phyloP scores from a whole-genome alignment of 2,329 filamentous ascomycete species.

The Aspergillus uvarum region DNA sequence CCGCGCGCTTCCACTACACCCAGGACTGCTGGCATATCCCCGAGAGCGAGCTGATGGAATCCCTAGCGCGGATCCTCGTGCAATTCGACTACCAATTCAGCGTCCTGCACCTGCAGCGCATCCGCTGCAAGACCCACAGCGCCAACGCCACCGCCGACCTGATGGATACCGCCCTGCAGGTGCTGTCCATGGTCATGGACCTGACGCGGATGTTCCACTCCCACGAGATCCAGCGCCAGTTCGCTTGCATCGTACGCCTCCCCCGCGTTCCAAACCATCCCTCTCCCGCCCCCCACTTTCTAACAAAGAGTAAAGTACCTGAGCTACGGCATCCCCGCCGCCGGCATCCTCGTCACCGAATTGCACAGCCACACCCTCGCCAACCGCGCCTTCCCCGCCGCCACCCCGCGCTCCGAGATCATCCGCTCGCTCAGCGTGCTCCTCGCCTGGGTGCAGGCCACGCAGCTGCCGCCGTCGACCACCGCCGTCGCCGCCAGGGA shows the following conservation, averaged over 20 bases:
- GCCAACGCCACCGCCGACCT: constrained; percentile 16
- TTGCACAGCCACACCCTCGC: constrained; percentile 22
- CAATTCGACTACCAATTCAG: constrained; percentile 22
- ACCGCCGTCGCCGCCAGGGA: constrained; percentile 17
- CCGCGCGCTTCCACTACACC: constrained; percentile 21
- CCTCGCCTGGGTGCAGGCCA: constrained; percentile 22
- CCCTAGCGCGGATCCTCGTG: constrained; percentile 13
- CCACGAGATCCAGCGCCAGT: constrained; percentile 12
- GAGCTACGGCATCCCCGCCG: constrained; percentile 21
- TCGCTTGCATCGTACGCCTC: constrained; percentile 23
- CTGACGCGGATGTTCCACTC: constrained; percentile 17
- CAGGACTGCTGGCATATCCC: constrained; percentile 11
- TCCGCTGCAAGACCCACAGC: constrained; percentile 20
- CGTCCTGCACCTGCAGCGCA: constrained; percentile 25
- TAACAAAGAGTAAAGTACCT: too few relatives aligned
- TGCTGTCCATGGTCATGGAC: constrained; percentile 22
- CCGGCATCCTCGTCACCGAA: constrained; percentile 23
- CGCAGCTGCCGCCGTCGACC: constrained; percentile 2
- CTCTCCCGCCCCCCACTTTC: too few relatives aligned
- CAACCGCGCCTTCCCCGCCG: constrained; percentile 17
- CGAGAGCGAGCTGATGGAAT: not conserved
- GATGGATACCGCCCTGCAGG: constrained; percentile 23
- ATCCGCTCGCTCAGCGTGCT: constrained; percentile 25
- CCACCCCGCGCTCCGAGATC: constrained; percentile 22
- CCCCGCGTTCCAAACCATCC: not conserved